Evolutionary conservation across 2,329 filamentous ascomycete genomes (phyloP).

Genomic region (Geosmithia morbida): DNA sequence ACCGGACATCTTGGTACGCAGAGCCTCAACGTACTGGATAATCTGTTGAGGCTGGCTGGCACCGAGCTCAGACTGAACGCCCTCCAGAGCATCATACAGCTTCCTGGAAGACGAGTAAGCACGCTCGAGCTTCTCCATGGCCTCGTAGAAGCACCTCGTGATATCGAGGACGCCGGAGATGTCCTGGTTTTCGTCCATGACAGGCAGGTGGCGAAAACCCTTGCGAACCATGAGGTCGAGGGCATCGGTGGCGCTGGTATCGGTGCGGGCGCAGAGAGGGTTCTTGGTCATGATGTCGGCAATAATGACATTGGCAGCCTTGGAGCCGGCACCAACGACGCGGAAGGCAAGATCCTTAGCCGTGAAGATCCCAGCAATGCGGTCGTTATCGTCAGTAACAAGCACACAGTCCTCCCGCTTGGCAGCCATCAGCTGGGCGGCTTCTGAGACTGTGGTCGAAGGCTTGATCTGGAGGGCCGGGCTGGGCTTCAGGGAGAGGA

Average conservation of each 20-base stretch:
- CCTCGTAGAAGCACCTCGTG: constrained; percentile 99
- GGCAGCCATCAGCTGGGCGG: constrained; percentile 95
- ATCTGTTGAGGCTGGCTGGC: constrained; percentile 96
- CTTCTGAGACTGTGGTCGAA: constrained; percentile 82
- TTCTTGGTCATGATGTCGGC: constrained; percentile 99
- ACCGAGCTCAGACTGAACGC: constrained; percentile 92
- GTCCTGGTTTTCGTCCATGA: constrained; percentile 99
- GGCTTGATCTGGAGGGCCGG: constrained; percentile 97
- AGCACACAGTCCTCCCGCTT: constrained; percentile 97
- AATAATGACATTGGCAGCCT: constrained; percentile 81
- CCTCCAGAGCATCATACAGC: constrained; percentile 92
- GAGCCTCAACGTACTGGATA: constrained; percentile 95
- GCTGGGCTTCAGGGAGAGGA: constrained; percentile 88
- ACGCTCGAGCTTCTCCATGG: constrained; percentile 98
- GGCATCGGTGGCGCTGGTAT: constrained; percentile 95
- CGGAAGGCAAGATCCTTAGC: constrained; percentile 97
- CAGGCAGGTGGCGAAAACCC: constrained; percentile 90
- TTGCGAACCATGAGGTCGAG: constrained; percentile 97
- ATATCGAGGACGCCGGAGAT: constrained; percentile 97
- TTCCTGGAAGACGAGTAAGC: constrained; percentile 97
- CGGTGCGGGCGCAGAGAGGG: constrained; percentile 88
- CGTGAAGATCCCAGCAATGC: constrained; percentile 97
- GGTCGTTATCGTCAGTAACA: constrained; percentile 94
- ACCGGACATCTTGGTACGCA: constrained; percentile 93
- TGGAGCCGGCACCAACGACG: constrained; percentile 81